phyloP scores from a whole-genome alignment of 1,139 yeast genomes.

The Blastobotrys ciferrii region DNA sequence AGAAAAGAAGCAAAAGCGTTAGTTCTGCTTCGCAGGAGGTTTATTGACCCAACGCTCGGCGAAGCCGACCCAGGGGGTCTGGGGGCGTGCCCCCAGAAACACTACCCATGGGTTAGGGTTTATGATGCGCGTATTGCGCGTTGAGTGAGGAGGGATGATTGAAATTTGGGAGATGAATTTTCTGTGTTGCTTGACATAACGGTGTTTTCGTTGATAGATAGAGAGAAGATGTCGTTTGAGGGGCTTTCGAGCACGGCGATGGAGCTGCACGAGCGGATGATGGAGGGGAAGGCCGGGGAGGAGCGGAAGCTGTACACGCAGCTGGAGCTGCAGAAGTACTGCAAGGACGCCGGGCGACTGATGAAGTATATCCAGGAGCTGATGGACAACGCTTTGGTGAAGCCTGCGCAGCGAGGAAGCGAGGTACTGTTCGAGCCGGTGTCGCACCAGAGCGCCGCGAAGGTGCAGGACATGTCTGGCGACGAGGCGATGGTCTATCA shows the following conservation, averaged over 20 bases:
- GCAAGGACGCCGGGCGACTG: slow-evolving; percentile 21
- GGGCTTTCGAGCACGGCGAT: slow-evolving; percentile 46
- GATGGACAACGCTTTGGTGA: slow-evolving; percentile 53
- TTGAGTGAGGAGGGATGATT: no score
- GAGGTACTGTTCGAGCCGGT: slow-evolving; percentile 72
- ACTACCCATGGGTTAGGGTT: no score
- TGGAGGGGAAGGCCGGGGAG: slow-evolving; percentile 32
- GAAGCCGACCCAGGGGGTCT: no score
- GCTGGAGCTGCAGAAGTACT: slow-evolving; percentile 50
- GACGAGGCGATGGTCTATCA: slow-evolving; percentile 93
- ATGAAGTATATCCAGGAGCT: slow-evolving; percentile 28
- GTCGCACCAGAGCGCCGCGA: slow-evolving; percentile 34
- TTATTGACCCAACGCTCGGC: no score
- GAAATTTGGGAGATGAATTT: no score
- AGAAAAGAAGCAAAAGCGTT: no score
- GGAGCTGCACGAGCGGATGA: slow-evolving; percentile 59
- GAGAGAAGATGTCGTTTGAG: slow-evolving; percentile 19
- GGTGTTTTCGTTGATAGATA: no score
- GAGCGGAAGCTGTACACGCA: slow-evolving; percentile 44
- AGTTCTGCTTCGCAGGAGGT: no score
- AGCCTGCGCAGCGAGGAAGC: slow-evolving; percentile 62
- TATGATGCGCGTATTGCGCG: no score
- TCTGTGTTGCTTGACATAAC: no score
- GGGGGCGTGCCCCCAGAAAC: no score
- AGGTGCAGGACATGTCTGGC: slow-evolving; percentile 65